A percentile compares a stretch with the other conserved stretches of the same genome.
phyloP scores from a whole-genome alignment of 2,329 filamentous ascomycete species.

The Sordariomycetes sp. region DNA sequence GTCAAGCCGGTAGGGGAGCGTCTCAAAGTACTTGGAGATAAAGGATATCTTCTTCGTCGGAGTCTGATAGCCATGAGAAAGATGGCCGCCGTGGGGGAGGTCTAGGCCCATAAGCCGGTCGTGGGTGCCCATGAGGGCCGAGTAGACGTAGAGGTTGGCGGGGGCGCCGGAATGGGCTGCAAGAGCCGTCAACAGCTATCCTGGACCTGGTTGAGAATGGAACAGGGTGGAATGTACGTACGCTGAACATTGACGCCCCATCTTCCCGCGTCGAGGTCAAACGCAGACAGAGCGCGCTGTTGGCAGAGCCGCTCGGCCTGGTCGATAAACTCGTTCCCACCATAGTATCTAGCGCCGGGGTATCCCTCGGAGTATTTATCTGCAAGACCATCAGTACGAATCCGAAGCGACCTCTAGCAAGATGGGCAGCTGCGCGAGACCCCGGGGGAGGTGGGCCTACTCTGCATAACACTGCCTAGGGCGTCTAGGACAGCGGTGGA shows the following conservation, averaged over 20 bases:
- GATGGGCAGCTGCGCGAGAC: neutral
- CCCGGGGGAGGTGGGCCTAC: conserved; percentile 29
- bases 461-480: conserved; percentile 89
- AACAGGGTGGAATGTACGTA: conserved; percentile 24
- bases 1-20: conserved; percentile 84
- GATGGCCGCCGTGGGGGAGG: conserved; percentile 87
- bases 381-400: conserved; percentile 20
- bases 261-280: conserved; percentile 67
- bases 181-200: neutral
- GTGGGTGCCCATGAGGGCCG: conserved; percentile 81
- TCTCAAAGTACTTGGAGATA: conserved; percentile 98
- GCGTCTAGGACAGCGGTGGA: conserved; percentile 87
- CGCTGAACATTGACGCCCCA: conserved; percentile 97
- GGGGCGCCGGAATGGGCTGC: conserved; percentile 62
- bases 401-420: neutral
- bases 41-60: conserved; percentile 93
- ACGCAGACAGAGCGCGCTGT: conserved; percentile 76
- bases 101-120: conserved; percentile 96
- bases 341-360: conserved; percentile 90
- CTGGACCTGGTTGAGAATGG: neutral
- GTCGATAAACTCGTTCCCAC: conserved; percentile 93
- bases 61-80: conserved; percentile 95
- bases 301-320: conserved; percentile 82
- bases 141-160: conserved; percentile 86
- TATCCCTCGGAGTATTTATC: conserved; percentile 99